Conservation (phyloP, 2,329 filamentous ascomycete species). For the Aspergillus sp. region DNA sequence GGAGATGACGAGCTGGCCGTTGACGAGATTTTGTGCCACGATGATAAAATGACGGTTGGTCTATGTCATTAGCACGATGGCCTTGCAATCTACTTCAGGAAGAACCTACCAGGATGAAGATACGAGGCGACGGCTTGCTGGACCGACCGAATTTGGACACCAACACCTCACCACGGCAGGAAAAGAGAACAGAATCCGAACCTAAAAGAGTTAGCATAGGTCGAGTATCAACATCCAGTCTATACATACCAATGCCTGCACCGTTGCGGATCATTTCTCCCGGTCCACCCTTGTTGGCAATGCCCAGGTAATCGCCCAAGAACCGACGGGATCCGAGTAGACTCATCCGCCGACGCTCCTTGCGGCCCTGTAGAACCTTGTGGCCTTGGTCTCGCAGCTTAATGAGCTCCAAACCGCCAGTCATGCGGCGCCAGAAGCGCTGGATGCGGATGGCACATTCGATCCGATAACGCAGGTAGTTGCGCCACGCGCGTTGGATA, state of each 20-base stretch:
- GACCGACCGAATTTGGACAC: conserved; percentile 95
- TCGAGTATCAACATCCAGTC: background rate
- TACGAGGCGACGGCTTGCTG: conserved; percentile 85
- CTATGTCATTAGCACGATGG: conserved; percentile 25
- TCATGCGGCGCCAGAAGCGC: conserved; percentile 91
- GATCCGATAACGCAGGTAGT: conserved; percentile 86
- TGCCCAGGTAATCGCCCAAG: conserved; percentile 89
- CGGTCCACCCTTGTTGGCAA: conserved; percentile 75
- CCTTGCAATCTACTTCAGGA: too few relatives aligned
- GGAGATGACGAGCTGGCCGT: conserved; percentile 75
- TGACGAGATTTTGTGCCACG: conserved; percentile 77
- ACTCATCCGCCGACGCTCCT: conserved; percentile 89
- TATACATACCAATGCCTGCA: conserved; percentile 63
- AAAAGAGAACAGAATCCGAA: conserved; percentile 76
- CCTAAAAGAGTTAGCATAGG: conserved; percentile 18
- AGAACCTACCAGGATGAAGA: conserved; percentile 63
- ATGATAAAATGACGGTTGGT: conserved; percentile 87
- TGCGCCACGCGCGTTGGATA: conserved; percentile 96
- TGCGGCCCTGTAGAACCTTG: conserved; percentile 73
- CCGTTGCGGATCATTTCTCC: conserved; percentile 77
- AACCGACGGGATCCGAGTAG: conserved; percentile 87
- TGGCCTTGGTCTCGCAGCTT: conserved; percentile 87
- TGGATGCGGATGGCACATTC: conserved; percentile 95
- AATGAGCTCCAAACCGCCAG: conserved; percentile 83
- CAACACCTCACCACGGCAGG: conserved; percentile 83